A percentile compares a stretch with the other conserved stretches of the same genome.
phyloP scores from a whole-genome alignment of 1,284 basidiomycete species.

The Coniophora puteana region DNA sequence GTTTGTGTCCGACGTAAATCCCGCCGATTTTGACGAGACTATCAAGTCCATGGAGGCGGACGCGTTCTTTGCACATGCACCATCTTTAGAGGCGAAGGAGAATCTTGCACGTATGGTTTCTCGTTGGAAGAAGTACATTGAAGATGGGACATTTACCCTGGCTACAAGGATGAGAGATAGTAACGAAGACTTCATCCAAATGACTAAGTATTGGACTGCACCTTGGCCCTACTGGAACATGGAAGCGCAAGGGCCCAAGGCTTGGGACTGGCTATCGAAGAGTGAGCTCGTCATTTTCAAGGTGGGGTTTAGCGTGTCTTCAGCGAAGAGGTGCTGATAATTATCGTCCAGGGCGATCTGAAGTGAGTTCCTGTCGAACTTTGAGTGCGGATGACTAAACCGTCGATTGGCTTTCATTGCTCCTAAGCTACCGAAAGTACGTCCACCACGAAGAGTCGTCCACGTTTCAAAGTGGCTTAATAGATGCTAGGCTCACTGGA shows the following conservation, averaged over 20 bases:
- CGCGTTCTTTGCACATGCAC: constrained; percentile 44
- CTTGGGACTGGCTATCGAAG: constrained; percentile 57
- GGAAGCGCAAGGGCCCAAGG: constrained; percentile 51
- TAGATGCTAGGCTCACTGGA: constrained; percentile 68
- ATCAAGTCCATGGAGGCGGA: constrained; percentile 56
- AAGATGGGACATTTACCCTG: constrained; percentile 61
- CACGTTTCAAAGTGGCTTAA: not conserved
- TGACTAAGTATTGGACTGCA: constrained; percentile 80
- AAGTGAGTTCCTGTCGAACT: constrained; percentile 53
- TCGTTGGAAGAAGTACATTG: constrained; percentile 75
- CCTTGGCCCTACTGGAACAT: constrained; percentile 85
- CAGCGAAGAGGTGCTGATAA: constrained; percentile 1
- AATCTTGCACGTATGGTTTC: constrained; percentile 60
- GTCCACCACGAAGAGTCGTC: constrained; percentile 28
- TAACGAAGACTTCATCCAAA: constrained; percentile 11
- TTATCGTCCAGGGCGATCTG: constrained; percentile 70
- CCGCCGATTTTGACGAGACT: constrained; percentile 65
- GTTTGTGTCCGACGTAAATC: constrained; percentile 92
- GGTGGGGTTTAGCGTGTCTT: constrained; percentile 34
- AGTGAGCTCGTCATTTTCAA: constrained; percentile 92
- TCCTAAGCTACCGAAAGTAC: constrained; percentile 76
- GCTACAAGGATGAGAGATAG: constrained; percentile 49
- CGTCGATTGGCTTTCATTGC: constrained; percentile 3
- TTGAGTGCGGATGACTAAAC: constrained; percentile 1
- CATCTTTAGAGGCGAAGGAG: constrained; percentile 19